These are phyloP conservation scores for Colletotrichum phormii DNA, from an alignment of 2,329 filamentous ascomycete genomes.

Conservation along the genomic window DNA sequence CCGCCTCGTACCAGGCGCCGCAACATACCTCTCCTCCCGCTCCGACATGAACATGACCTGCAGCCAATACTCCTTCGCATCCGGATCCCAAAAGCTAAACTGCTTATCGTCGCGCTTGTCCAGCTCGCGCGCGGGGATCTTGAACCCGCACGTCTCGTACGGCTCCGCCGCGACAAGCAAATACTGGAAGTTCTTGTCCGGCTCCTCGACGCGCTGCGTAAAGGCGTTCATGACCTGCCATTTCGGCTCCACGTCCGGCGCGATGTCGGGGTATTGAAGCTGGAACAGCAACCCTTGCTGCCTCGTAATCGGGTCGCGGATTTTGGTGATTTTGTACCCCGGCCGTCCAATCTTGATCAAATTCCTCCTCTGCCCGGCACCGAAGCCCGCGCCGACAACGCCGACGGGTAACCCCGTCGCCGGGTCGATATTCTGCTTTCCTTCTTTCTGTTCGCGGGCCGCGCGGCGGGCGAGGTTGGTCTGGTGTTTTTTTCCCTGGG, in stretches of 20 bases:
- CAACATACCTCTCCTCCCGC: slow-evolving; percentile 88
- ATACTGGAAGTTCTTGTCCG: slow-evolving; percentile 95
- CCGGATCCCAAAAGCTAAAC: slow-evolving; percentile 95
- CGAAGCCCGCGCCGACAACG: slow-evolving; percentile 77
- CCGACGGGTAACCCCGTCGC: slow-evolving; percentile 78
- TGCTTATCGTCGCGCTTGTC: slow-evolving; percentile 89
- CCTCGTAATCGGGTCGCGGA: slow-evolving; percentile 86
- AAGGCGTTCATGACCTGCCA: slow-evolving; percentile 98
- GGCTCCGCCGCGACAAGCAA: slow-evolving; percentile 94
- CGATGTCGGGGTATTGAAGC: slow-evolving; percentile 93
- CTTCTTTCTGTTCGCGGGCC: slow-evolving; percentile 94
- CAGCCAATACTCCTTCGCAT: slow-evolving; percentile 97
- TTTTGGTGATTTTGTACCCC: slow-evolving; percentile 98
- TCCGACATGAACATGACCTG: slow-evolving; percentile 99
- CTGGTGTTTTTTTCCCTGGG: slow-evolving; percentile 98
- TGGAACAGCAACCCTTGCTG: slow-evolving; percentile 96
- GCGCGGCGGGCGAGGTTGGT: slow-evolving; percentile 96
- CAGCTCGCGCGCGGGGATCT: slow-evolving; percentile 92
- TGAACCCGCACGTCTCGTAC: slow-evolving; percentile 97
- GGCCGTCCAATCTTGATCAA: slow-evolving; percentile 95
- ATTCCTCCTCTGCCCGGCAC: slow-evolving; percentile 76
- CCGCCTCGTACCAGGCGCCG: slow-evolving; percentile 69
- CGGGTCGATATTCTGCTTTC: slow-evolving; percentile 75
- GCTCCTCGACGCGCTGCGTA: slow-evolving; percentile 94
- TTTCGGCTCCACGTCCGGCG: slow-evolving; percentile 78